A percentile compares a stretch with the other conserved stretches of the same genome.
Evolutionary conservation across 2,329 filamentous ascomycete genomes (phyloP).

Genomic region (Verticillium longisporum): DNA sequence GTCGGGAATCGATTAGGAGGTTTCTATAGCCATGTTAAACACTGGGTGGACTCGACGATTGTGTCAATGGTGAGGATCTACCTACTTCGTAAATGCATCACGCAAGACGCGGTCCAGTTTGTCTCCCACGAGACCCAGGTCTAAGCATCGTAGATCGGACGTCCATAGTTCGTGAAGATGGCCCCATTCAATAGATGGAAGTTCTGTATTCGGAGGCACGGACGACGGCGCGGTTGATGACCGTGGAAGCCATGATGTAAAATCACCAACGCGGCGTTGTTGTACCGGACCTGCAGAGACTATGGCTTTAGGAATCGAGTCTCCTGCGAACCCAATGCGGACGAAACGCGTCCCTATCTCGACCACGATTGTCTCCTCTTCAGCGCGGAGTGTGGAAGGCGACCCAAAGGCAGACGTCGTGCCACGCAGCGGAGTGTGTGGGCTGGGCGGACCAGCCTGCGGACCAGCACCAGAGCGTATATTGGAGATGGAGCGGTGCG

Average conservation of each 20-base stretch:
- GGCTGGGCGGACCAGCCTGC: conserved; percentile 32
- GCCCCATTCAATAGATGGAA: conserved; percentile 50
- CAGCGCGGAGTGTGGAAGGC: conserved; percentile 56
- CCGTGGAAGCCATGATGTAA: conserved; percentile 59
- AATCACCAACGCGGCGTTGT: conserved; percentile 74
- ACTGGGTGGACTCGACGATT: neutral
- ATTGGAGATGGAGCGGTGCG: conserved; percentile 52
- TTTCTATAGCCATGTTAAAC: conserved; percentile 33
- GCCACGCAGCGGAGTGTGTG: conserved; percentile 54
- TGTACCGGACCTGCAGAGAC: conserved; percentile 69
- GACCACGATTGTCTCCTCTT: conserved; percentile 79
- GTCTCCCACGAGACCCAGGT: conserved; percentile 76
- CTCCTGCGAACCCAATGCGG: conserved; percentile 80
- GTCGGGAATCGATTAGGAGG: conserved; percentile 66
- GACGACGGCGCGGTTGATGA: conserved; percentile 27
- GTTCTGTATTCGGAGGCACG: conserved; percentile 36
- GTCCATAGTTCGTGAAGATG: conserved; percentile 69
- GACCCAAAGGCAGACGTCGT: conserved; percentile 51
- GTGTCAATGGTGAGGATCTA: neutral
- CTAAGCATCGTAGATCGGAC: conserved; percentile 63
- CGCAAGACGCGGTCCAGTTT: conserved; percentile 78
- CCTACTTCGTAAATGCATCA: conserved; percentile 72
- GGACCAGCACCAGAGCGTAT: conserved; percentile 40
- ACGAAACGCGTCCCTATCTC: conserved; percentile 77
- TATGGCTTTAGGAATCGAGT: conserved; percentile 65